phyloP scores from a whole-genome alignment of 139 green algal genomes.

The Chlamydomonas applanata region DNA sequence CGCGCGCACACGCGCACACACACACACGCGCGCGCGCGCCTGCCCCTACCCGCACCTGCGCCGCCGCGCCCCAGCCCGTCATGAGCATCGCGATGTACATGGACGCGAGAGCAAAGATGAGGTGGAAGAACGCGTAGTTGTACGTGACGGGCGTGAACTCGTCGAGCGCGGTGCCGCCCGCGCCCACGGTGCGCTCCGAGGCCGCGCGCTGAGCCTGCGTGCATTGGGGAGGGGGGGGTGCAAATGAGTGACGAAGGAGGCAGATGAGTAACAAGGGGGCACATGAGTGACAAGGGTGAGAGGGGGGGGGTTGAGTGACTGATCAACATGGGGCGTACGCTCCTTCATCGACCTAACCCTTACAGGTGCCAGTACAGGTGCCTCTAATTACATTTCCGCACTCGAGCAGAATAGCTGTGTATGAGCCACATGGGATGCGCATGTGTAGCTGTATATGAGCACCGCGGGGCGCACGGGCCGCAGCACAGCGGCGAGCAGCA shows the following conservation, averaged over 20 bases:
- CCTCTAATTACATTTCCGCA: no score
- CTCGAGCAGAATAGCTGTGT: no score
- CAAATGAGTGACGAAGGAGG: not conserved
- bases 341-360: no score
- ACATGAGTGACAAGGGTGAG: no score
- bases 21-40: not conserved
- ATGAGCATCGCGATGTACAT: constrained; percentile 98
- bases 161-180: constrained; percentile 32
- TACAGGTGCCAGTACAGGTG: no score
- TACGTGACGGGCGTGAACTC: constrained; percentile 73
- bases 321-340: no score
- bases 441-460: no score
- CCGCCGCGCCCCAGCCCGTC: constrained; percentile 88
- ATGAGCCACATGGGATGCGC: no score
- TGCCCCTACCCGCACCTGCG: constrained; percentile 27
- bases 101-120: constrained; percentile 92
- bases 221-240: no score
- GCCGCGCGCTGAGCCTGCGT: constrained; percentile 5
- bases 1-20: not conserved
- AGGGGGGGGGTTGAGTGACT: no score
- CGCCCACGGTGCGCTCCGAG: not conserved
- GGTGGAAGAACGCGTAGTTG: constrained; percentile 95
- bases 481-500: no score
- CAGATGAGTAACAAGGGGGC: not conserved
- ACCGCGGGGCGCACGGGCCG: no score